Conservation (phyloP, 2,329 filamentous ascomycete genomes). For the Cladophialophora chaetospira region DNA sequence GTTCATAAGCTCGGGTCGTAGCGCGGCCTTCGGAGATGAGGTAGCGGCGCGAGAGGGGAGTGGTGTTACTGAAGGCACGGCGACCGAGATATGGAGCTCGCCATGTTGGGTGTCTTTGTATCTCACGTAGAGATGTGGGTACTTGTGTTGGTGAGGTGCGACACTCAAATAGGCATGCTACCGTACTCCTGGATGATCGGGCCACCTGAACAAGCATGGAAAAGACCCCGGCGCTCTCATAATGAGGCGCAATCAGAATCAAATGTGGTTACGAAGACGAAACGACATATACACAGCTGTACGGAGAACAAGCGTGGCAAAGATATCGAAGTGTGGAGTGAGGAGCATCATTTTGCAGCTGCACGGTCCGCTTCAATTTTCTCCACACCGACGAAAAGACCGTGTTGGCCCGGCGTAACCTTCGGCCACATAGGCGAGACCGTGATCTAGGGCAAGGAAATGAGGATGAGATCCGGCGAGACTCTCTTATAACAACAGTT, state of each 20-base stretch:
- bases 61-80: slow-evolving; percentile 9
- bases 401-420: no score
- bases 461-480: no score
- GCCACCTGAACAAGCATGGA: slow-evolving; percentile 28
- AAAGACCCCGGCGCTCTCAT: slow-evolving; percentile 29
- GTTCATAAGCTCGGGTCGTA: slow-evolving; percentile 18
- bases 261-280: no score
- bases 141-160: slow-evolving; percentile 1
- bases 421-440: no score
- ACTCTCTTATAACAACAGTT: no score
- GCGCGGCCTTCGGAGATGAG: slow-evolving; percentile 32
- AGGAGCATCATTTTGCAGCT: no score
- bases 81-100: neutral
- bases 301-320: no score
- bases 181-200: slow-evolving; percentile 22
- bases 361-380: no score
- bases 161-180: slow-evolving; percentile 15
- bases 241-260: slow-evolving; percentile 19
- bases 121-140: neutral
- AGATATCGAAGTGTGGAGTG: no score
- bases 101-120: neutral
- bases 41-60: slow-evolving; percentile 17
- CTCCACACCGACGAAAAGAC: no score
- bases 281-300: no score
- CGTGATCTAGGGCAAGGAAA: no score